phyloP scores from a whole-genome alignment of 257 asterid species.

The Solanum neorickii region DNA sequence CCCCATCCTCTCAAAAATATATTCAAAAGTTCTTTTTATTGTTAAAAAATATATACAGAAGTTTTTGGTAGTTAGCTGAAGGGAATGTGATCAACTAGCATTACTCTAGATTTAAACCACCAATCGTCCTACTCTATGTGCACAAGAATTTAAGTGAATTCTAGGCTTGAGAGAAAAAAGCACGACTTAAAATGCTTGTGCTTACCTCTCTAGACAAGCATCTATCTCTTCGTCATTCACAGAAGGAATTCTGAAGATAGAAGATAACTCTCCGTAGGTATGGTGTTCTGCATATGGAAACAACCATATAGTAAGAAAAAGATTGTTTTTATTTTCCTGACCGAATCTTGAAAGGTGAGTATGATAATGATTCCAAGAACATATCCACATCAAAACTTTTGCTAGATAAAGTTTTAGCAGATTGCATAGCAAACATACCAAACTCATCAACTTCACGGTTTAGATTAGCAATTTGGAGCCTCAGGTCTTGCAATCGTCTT shows the following conservation, averaged over 20 bases:
- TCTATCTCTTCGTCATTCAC: not conserved
- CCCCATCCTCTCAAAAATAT: not conserved
- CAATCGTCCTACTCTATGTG: not conserved
- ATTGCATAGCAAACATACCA: not conserved
- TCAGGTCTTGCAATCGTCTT: not conserved
- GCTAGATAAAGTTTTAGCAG: not conserved
- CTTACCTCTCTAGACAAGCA: not conserved
- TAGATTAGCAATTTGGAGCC: not conserved
- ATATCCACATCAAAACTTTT: not conserved
- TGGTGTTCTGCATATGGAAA: not conserved
- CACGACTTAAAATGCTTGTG: not conserved
- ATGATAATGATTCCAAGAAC: not conserved
- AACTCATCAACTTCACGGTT: not conserved
- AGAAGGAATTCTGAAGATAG: not conserved
- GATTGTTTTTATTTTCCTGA: not conserved
- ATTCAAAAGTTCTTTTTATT: not conserved
- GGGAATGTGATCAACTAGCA: not conserved
- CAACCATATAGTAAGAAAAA: not conserved
- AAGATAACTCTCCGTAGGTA: not conserved
- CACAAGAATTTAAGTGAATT: not conserved
- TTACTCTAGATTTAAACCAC: not conserved
- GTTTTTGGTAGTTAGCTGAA: not conserved
- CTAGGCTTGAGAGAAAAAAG: not conserved
- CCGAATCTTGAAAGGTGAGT: not conserved
- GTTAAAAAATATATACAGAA: not conserved